phyloP scores from a whole-genome alignment of 1,284 basidiomycete genomes.

The Abortiporus biennis region DNA sequence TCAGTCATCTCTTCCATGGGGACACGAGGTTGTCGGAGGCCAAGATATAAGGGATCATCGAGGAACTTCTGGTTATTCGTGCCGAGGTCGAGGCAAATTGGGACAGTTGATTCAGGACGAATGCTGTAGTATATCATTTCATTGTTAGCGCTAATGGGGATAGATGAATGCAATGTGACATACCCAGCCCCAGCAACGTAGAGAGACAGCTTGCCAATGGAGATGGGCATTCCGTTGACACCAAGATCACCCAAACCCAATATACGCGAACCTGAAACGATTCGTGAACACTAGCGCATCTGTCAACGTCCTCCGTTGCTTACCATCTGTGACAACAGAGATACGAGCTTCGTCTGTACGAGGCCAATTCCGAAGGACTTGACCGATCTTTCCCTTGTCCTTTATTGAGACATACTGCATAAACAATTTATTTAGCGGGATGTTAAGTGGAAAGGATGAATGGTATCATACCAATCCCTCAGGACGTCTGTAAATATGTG shows the following conservation, averaged over 20 bases:
- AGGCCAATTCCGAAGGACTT: constrained; percentile 75
- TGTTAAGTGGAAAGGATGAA: constrained; percentile 2
- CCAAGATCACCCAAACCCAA: constrained; percentile 90
- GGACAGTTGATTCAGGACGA: constrained; percentile 79
- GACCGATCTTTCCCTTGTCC: constrained; percentile 76
- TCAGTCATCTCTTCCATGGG: constrained; percentile 61
- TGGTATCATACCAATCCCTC: constrained; percentile 60
- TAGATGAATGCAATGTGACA: constrained; percentile 13
- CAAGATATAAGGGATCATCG: constrained; percentile 88
- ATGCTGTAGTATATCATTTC: constrained; percentile 44
- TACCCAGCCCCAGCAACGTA: constrained; percentile 87
- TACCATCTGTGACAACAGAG: constrained; percentile 84
- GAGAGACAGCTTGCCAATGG: constrained; percentile 88
- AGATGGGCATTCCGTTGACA: constrained; percentile 88
- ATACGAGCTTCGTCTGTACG: constrained; percentile 71
- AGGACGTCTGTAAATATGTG: constrained; percentile 75
- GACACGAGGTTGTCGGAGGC: constrained; percentile 69
- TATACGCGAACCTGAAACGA: constrained; percentile 69
- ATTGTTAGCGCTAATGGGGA: not conserved
- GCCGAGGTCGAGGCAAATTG: constrained; percentile 83
- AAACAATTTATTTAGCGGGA: constrained; percentile 4
- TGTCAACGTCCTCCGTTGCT: constrained; percentile 14
- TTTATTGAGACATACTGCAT: constrained; percentile 75
- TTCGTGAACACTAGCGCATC: constrained; percentile 4
- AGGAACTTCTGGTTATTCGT: constrained; percentile 83